phyloP scores from a whole-genome alignment of 1,284 basidiomycete genomes.

The Ustilago shanxiensis region DNA sequence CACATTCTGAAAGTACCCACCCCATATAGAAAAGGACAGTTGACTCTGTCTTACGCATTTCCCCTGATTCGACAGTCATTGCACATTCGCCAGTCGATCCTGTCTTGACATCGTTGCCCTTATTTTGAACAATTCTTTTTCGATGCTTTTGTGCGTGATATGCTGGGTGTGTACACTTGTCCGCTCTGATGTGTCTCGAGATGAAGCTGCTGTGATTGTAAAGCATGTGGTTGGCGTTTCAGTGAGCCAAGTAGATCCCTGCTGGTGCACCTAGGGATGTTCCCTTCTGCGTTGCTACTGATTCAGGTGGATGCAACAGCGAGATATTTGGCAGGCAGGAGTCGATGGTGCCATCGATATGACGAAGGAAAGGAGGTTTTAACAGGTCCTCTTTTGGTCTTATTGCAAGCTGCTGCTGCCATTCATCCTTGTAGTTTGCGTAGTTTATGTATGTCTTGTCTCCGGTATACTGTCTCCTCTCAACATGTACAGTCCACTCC shows the following conservation, averaged over 20 bases:
- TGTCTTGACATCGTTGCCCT: not conserved
- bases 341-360: no score
- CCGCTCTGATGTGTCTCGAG: not conserved
- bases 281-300: not conserved
- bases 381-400: no score
- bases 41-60: not conserved
- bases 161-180: not conserved
- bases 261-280: not conserved
- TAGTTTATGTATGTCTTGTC: no score
- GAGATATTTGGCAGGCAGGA: no score
- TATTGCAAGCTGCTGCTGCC: no score
- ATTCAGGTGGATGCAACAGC: no score
- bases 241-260: not conserved
- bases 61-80: not conserved
- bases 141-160: not conserved
- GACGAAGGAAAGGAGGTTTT: not conserved
- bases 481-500: no score
- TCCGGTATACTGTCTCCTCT: no score
- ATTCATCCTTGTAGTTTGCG: no score
- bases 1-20: no score
- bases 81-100: not conserved
- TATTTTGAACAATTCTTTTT: constrained; percentile 5
- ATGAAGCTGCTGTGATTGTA: not conserved
- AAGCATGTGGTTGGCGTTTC: not conserved
- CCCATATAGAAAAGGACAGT: constrained; percentile 2